A percentile compares a stretch with the other conserved stretches of the same genome.
Evolutionary conservation across 768 basidiomycete species (phyloP).

Genomic region (Galerina marginata): DNA sequence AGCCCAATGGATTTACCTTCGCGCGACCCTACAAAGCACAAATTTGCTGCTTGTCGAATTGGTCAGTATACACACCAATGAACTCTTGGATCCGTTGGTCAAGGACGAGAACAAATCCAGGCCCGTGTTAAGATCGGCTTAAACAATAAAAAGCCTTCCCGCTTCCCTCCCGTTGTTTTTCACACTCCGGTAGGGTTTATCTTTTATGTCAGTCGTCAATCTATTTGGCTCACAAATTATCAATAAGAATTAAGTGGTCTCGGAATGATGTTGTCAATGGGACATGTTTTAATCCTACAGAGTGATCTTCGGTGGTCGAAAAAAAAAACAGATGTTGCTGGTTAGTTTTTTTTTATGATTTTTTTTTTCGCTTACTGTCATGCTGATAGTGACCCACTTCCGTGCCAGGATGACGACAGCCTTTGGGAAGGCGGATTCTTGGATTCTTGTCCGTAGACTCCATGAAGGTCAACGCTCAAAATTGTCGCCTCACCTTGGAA

Average conservation of each 20-base stretch:
- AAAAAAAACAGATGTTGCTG: conserved; percentile 90
- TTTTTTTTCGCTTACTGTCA: neutral
- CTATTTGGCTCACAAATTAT: conserved; percentile 4
- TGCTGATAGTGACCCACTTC: conserved; percentile 87
- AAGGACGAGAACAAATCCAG: conserved; percentile 99
- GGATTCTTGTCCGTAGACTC: conserved; percentile 99
- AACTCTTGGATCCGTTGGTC: conserved; percentile 92
- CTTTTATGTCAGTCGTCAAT: neutral
- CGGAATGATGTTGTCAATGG: conserved; percentile 96
- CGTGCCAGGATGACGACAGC: conserved; percentile 88
- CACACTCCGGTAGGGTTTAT: conserved; percentile 75
- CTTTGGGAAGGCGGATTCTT: conserved; percentile 95
- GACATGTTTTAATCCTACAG: conserved; percentile 97
- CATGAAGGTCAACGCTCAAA: conserved; percentile 99
- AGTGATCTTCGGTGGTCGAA: conserved; percentile 98
- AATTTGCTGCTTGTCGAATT: too few species aligned
- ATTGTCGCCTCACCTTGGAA: conserved; percentile 94
- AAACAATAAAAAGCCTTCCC: conserved; percentile 99
- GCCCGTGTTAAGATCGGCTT: conserved; percentile 99
- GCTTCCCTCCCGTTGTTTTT: conserved; percentile 96
- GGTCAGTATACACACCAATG: conserved; percentile 82
- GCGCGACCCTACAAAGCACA: too few species aligned
- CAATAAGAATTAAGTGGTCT: conserved; percentile 90
- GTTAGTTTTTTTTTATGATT: conserved; percentile 37
- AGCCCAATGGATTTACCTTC: too few species aligned